These are phyloP conservation scores for Fusarium sp. DNA, from an alignment of 2,329 filamentous ascomycete species.

Conservation along the genomic window DNA sequence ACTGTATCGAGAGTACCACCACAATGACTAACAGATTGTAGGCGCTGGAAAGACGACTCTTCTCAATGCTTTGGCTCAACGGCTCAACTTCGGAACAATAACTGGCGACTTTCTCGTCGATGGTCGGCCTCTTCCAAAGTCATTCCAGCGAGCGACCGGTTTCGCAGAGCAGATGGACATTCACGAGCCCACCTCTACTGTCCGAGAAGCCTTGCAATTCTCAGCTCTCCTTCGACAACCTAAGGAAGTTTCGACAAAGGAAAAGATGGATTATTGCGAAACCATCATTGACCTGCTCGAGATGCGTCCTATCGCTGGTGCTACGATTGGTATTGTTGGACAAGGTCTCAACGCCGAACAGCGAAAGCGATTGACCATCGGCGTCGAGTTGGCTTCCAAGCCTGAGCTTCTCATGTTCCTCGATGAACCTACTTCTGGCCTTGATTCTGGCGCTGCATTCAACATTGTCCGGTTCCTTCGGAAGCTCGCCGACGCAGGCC, in stretches of 20 bases:
- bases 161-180: constrained; percentile 75
- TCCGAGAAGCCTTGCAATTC: constrained; percentile 74
- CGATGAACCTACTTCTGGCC: constrained; percentile 71
- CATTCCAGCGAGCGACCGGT: constrained; percentile 84
- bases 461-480: constrained; percentile 72
- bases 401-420: constrained; percentile 72
- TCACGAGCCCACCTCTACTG: constrained; percentile 74
- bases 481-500: constrained; percentile 69
- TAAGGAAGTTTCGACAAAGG: constrained; percentile 64
- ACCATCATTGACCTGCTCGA: constrained; percentile 76
- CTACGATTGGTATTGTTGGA: constrained; percentile 69
- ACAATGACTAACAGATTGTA: not conserved
- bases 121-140: constrained; percentile 75
- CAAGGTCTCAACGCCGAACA: constrained; percentile 72
- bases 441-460: constrained; percentile 69
- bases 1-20: not conserved
- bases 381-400: constrained; percentile 67
- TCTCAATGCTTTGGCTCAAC: constrained; percentile 78
- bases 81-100: constrained; percentile 81
- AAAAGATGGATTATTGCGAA: constrained; percentile 77
- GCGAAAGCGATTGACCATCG: constrained; percentile 67
- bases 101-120: constrained; percentile 84
- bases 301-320: constrained; percentile 74
- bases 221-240: constrained; percentile 74
- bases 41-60: constrained; percentile 78